Evolutionary conservation across 2,329 filamentous ascomycete genomes (phyloP), one percentile per base, ranked within the genome.

Genomic region (Monilinia fructigena): DNA sequence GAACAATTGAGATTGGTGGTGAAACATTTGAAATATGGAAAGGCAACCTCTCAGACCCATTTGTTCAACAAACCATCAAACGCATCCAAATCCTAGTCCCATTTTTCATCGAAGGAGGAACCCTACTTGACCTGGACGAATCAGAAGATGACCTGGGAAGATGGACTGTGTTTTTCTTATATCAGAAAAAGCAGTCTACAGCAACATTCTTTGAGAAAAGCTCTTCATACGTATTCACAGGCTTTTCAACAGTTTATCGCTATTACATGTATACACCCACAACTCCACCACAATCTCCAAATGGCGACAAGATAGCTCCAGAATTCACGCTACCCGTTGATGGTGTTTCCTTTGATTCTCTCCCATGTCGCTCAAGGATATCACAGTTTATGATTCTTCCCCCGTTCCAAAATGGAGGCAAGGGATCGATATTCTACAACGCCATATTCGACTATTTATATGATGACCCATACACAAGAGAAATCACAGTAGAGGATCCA

Each of bases 311-410:
- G 73, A n/a, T 69, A 60, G 70, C 76, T 63, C 75, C 82, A 58
- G 77, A 83, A 42, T 77, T 84, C 56, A 78, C 82, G 56, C 72
- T 80, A 5, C 76, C 76, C 0, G 53, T 70, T 18, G 66, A 72
- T n/a, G 70, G 69, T 65, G 38, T 70, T 45, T 72, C 78, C n/a
- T 80, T 89, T 70, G 77, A 85, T 5, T 80, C 88, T 59, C 83
- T 93, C 2, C 89, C 91, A 16, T 90, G 89, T 72, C 88, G 94
- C 50, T 87, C 92, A 68, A 86, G 96, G 55, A 91, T 99, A 70
- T 96, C 94, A 0, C 95, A 99, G 77, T 98, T 98, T 78, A 76
- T 99, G 68, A 89, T 99, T 69, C 82, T 99, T 14, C 93, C 93
- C 2, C 90, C 92, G 7, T 96, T 92, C 77, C 93, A 97, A 76